These are phyloP conservation scores for Actinidia chinensis DNA, from an alignment of 179 eudicot genomes.

Conservation along the genomic window DNA sequence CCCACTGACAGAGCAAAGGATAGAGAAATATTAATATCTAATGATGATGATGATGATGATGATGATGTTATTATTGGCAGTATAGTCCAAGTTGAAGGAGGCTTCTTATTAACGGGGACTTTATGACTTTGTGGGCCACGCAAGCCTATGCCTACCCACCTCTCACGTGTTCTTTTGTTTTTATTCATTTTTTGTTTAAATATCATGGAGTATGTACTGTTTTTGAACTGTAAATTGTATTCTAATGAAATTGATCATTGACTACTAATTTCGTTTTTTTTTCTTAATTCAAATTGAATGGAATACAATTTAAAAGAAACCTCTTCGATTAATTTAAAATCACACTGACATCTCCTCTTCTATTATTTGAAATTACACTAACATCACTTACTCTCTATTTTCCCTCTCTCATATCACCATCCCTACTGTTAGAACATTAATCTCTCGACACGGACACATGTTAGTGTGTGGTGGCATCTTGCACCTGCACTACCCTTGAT, in stretches of 20 bases:
- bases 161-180: neutral
- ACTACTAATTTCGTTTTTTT: neutral
- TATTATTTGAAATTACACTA: too few species aligned
- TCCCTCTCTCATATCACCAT: too few species aligned
- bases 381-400: too few species aligned
- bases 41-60: neutral
- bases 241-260: neutral
- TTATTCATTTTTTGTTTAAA: neutral
- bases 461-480: too few species aligned
- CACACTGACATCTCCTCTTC: too few species aligned
- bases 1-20: constrained; percentile 43
- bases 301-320: too few species aligned
- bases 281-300: too few species aligned
- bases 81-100: constrained; percentile 24
- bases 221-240: neutral
- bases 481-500: too few species aligned
- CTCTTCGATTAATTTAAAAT: too few species aligned
- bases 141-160: neutral
- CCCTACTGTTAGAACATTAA: too few species aligned
- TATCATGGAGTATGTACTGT: neutral
- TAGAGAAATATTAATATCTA: constrained; percentile 25
- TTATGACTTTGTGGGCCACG: constrained; percentile 1
- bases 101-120: neutral
- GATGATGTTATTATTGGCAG: neutral
- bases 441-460: too few species aligned